Base-by-base conservation (phyloP, 306 rosid species). In the Medicago ruthenica region DNA sequence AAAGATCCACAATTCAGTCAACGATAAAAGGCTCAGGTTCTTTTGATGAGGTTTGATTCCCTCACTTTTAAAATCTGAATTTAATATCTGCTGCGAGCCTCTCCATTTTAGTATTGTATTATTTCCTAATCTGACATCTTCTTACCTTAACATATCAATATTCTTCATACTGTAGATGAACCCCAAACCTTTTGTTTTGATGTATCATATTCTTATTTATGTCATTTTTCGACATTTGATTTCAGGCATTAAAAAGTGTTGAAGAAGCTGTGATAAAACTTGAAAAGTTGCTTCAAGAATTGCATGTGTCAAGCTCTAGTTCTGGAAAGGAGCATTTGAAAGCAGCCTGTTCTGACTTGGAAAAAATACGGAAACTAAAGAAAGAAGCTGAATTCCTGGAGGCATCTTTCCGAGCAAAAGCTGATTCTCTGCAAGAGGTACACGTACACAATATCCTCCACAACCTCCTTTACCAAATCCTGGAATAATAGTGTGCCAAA, bases 321-420 rank as follows among this genome's bases (percentile, higher is more conserved):
- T 84, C 96, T 67, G 98, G 97, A 77, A 96, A 89, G 86, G 98
- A 96, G 89, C 93, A 96, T 82, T 77, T 96, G 76, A 86, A 96
- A 88, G 99, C 97, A 54, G 98, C 99, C 76, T 96, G 99, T 85
- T 90, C 99, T 22, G 98, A 96, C 90, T 94, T 96, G 82, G 97
- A 96, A 81, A 92, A 89, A 83, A 90, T 96, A 82, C 84, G 99
- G 79, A 96, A 88, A 82, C 99, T 92, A 27, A 88, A 86, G 84
- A 92, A 96, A 82, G 99, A 96, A 88, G 98, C 98, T 73, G 99
- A 96, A 74, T 96, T 92, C 85, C 80, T 96, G 76, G 99, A 83
- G 89, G 98, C 92, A 80, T 96, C 99, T 69, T 96, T 92, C 74
- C 87, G 97, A 83, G 96, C 99, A 59, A 96, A 92, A 86, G 97